Evolutionary conservation across 2,329 filamentous ascomycete genomes (phyloP), one percentile per base, ranked within the genome.

Genomic region (Aspergillus puulaauensis): DNA sequence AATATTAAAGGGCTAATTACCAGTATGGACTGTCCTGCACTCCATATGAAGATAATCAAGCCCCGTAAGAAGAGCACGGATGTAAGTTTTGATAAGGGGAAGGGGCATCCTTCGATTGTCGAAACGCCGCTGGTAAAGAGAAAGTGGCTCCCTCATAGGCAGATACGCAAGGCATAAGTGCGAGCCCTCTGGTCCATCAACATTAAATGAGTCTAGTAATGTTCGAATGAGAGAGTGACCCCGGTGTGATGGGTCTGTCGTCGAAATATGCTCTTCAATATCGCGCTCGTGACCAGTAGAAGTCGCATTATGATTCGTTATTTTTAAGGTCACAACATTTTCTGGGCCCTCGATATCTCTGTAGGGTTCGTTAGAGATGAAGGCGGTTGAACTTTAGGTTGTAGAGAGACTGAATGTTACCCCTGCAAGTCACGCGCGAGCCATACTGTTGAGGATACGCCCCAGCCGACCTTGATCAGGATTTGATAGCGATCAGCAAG

Each of bases 391-490:
- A 43, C 33, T 60, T 62, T n/a, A n/a, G 59, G 57, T 24, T 57
- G 40, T 60, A 56, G 19, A 60, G 51, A 55, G 24, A 63, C 59
- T 60, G n/a, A 61, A 60, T 35, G 52, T 17, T 70, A 68, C 68
- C 60, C 52, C 63, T 65, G 49, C 50, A 71, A 51, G 63, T 72
- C 69, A 52, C 62, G 67, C 40, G 70, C 68, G 6, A 73, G 59
- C 67, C 66, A 73, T 54, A 68, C 65, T 54, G 68, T 73, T 57
- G 75, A 80, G 6, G 66, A 72, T 12, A 65, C 63, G 17, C 78
- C 77, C 63, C 64, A 80, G 11, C 77, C 77, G 7, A 80, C 62
- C 56, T 80, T 80, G 1, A 71, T 65, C 0, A 79, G 56, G 0
- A 69, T 54, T 63, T 80, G 71, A 48, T 71, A 81, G 4, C 66